Conservation (phyloP, 2,329 filamentous ascomycete species). For the Pseudogymnoascus sp. region DNA sequence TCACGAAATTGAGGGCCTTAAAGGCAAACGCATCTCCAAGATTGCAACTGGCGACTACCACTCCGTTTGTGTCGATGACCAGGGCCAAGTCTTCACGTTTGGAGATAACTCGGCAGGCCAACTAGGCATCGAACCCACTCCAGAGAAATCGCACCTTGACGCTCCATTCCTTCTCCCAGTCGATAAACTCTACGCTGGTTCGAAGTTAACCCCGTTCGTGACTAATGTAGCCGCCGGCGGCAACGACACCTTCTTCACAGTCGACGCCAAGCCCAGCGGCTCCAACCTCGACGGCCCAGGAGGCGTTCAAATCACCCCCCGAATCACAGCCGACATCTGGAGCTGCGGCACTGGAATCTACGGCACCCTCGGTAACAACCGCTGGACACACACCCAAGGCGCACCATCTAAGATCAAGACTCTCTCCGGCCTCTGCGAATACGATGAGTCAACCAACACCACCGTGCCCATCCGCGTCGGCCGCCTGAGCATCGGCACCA, state of each 20-base stretch:
- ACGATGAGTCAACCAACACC: conserved; percentile 62
- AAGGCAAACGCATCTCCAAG: conserved; percentile 61
- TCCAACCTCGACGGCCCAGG: conserved; percentile 34
- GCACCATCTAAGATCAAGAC: conserved; percentile 73
- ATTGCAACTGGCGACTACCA: conserved; percentile 84
- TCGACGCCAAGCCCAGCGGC: conserved; percentile 54
- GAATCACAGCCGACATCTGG: conserved; percentile 70
- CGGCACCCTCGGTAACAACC: conserved; percentile 75
- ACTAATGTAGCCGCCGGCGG: conserved; percentile 81
- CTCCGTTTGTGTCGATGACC: conserved; percentile 67
- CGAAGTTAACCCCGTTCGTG: conserved; percentile 55
- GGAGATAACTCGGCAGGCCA: conserved; percentile 91
- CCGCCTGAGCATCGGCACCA: conserved; percentile 65
- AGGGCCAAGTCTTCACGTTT: conserved; percentile 75
- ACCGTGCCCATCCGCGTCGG: conserved; percentile 72
- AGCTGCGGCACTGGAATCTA: conserved; percentile 79
- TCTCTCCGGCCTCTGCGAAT: conserved; percentile 79
- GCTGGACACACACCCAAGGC: conserved; percentile 80
- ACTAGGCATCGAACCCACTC: conserved; percentile 68
- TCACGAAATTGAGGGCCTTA: conserved; percentile 67
- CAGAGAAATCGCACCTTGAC: conserved; percentile 56
- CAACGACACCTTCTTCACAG: conserved; percentile 75
- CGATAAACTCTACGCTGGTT: conserved; percentile 63
- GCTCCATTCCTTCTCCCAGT: conserved; percentile 64
- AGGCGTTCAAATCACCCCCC: conserved; percentile 16